Evolutionary conservation across 345 rosid species (phyloP).

Genomic region (Pelargonium nanum): DNA sequence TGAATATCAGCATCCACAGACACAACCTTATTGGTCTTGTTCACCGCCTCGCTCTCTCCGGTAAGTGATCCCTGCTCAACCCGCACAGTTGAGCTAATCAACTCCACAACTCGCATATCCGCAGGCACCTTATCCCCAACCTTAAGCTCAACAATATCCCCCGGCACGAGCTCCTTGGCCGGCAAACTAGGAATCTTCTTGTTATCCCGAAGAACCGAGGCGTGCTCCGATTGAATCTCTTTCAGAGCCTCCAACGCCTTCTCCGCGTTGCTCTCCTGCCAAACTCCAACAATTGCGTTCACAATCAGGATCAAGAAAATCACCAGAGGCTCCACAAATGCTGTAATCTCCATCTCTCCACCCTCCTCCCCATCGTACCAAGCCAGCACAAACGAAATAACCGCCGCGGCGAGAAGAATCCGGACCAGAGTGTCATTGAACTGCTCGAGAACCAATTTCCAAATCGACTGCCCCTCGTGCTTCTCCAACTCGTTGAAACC

Average conservation of each 20-base stretch:
- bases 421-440: conserved; percentile 57
- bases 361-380: conserved; percentile 54
- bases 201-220: conserved; percentile 43
- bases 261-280: conserved; percentile 70
- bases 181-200: conserved; percentile 23
- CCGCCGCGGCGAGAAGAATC: conserved; percentile 45
- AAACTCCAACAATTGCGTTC: conserved; percentile 55
- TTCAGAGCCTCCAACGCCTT: conserved; percentile 60
- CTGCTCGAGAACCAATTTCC: conserved; percentile 43
- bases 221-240: conserved; percentile 67
- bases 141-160: conserved; percentile 54
- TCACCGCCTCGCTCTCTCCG: conserved; percentile 64
- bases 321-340: conserved; percentile 64
- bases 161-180: conserved; percentile 53
- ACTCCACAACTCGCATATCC: conserved; percentile 45
- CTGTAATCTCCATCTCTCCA: conserved; percentile 50
- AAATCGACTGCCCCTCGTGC: conserved; percentile 43
- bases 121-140: conserved; percentile 76
- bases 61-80: conserved; percentile 64
- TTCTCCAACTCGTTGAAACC: conserved; percentile 57
- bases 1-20: conserved; percentile 41
- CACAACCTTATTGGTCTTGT: conserved; percentile 36
- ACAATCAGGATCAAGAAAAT: conserved; percentile 58
- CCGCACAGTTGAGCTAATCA: conserved; percentile 54
- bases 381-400: conserved; percentile 52